Evolutionary conservation across 106 monocot genomes (phyloP).

Genomic region (Acorus gramineus): DNA sequence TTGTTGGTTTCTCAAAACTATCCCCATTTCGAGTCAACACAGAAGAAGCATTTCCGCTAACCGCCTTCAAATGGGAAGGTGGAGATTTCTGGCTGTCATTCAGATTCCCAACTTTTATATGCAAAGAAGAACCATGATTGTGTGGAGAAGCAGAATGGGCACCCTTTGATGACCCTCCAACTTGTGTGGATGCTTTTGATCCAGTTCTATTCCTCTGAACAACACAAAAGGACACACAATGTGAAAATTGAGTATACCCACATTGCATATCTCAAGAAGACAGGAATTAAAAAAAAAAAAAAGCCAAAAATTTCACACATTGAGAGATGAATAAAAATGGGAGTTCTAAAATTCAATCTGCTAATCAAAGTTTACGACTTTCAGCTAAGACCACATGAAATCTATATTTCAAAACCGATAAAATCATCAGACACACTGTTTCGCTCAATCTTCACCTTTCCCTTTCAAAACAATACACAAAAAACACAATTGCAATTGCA

Average conservation of each 20-base stretch:
- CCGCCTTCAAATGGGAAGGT: slow-evolving; percentile 8
- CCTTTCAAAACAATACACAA: too few relatives aligned
- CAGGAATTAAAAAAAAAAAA: not conserved
- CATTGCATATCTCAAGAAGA: not conserved
- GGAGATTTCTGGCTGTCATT: slow-evolving; percentile 6
- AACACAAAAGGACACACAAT: not conserved
- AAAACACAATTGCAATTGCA: too few relatives aligned
- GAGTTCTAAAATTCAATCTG: too few relatives aligned
- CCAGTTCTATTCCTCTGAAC: slow-evolving; percentile 51
- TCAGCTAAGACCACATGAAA: too few relatives aligned
- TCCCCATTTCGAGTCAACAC: slow-evolving; percentile 5
- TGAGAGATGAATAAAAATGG: too few relatives aligned
- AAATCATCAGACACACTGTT: too few relatives aligned
- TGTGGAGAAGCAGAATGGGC: slow-evolving; percentile 5
- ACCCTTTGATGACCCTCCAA: slow-evolving; percentile 29
- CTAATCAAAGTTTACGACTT: too few relatives aligned
- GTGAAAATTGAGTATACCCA: not conserved
- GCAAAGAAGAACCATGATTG: slow-evolving; percentile 7
- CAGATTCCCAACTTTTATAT: slow-evolving; percentile 17
- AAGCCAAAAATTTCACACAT: too few relatives aligned
- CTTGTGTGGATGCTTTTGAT: slow-evolving; percentile 43
- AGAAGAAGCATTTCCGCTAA: slow-evolving; percentile 6
- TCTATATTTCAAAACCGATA: too few relatives aligned
- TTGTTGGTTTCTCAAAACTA: slow-evolving; percentile 18
- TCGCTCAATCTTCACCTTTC: too few relatives aligned